Conservation (phyloP, 2,329 filamentous ascomycete genomes). For the Fusarium anthophilum region DNA sequence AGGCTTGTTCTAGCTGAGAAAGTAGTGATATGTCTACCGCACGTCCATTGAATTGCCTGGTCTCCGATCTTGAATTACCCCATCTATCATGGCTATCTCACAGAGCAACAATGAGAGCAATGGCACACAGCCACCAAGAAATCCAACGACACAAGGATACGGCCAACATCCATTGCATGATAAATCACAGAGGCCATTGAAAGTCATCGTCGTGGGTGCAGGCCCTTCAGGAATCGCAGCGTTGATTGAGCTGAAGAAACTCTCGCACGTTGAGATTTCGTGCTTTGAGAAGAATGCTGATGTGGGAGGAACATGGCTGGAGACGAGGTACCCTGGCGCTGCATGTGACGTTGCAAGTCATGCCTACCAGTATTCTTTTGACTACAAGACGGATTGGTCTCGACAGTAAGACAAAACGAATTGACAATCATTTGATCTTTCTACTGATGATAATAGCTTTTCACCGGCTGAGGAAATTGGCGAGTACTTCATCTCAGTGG, state of each 20-base stretch:
- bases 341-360: slow-evolving; percentile 11
- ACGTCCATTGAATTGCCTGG: neutral
- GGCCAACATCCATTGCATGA: neutral
- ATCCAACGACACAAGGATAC: neutral
- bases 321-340: slow-evolving; percentile 10
- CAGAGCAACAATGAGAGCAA: neutral
- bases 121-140: too few relatives aligned
- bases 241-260: neutral
- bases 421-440: neutral
- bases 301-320: slow-evolving; percentile 16
- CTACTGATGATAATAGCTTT: neutral
- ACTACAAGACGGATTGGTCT: neutral
- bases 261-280: neutral
- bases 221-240: slow-evolving; percentile 10
- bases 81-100: neutral
- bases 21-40: neutral
- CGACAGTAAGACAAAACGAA: neutral
- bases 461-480: slow-evolving; percentile 3
- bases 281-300: slow-evolving; percentile 14
- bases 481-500: slow-evolving; percentile 10
- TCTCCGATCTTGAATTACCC: too few relatives aligned
- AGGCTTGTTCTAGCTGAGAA: neutral
- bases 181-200: neutral
- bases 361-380: slow-evolving; percentile 1
- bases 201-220: slow-evolving; percentile 8